Evolutionary conservation across 805 yeast genomes (phyloP).

Genomic region (Schizosaccharomyces osmophilus): DNA sequence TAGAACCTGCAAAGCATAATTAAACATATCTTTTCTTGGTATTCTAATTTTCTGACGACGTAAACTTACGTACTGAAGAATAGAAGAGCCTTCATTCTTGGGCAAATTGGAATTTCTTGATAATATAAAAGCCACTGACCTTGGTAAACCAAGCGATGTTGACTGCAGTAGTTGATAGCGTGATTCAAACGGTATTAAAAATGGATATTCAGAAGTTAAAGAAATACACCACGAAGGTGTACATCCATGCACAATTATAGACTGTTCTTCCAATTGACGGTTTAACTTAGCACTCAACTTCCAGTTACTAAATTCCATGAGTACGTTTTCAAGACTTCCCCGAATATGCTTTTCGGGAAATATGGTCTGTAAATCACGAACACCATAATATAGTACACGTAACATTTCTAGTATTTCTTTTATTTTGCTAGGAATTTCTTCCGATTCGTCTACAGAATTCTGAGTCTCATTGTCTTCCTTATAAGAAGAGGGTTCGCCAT

Average conservation of each 20-base stretch:
- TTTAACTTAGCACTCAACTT: slow-evolving; percentile 68
- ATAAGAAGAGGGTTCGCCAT: background rate
- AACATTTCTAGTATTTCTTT: background rate
- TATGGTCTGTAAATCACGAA: background rate
- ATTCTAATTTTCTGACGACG: slow-evolving; percentile 59
- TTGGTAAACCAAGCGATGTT: slow-evolving; percentile 74
- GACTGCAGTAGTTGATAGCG: slow-evolving; percentile 56
- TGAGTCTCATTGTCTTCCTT: background rate
- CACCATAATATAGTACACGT: background rate
- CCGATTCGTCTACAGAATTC: background rate
- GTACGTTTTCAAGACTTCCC: background rate
- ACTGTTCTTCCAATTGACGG: slow-evolving; percentile 70
- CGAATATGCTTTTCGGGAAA: background rate
- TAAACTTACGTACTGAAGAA: slow-evolving; percentile 37
- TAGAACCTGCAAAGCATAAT: slow-evolving; percentile 57
- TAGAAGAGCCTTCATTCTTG: slow-evolving; percentile 3
- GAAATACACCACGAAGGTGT: slow-evolving; percentile 66
- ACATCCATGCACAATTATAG: slow-evolving; percentile 65
- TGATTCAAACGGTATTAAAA: slow-evolving; percentile 62
- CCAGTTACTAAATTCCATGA: slow-evolving; percentile 33
- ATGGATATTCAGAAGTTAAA: slow-evolving; percentile 51
- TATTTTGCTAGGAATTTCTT: background rate
- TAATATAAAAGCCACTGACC: slow-evolving; percentile 62
- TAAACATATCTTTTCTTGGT: slow-evolving; percentile 41
- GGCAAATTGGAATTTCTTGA: background rate